Base-by-base conservation (phyloP, 345 rosid species). In the Murraya paniculata region DNA sequence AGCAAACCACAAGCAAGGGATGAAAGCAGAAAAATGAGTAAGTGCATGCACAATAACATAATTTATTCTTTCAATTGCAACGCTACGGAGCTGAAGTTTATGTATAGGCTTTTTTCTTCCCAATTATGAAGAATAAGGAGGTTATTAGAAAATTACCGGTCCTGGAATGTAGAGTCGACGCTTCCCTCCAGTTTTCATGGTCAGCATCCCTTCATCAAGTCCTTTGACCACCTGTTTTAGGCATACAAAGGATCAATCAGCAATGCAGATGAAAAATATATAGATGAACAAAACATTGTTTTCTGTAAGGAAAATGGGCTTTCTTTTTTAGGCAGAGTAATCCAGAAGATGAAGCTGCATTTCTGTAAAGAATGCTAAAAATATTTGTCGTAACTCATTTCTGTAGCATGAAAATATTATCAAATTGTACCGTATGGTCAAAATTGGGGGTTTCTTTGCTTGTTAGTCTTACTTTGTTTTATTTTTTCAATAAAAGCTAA, bases 151-250 rank as follows among this genome's bases (percentile, higher is more conserved):
- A 79, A 59, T 88, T 89, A 94, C 99, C 60, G 84, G 81, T 75
- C 99, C 98, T 11, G 98, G 97, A 76, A 96, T 89, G 82, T 91
- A 96, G 72, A 96, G 90, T 55, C 97, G 89, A 30, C 97, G 98
- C 85, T 92, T 92, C 30, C 99, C 99, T 56, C 99, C 98, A 39
- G 85, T 73, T 88, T 92, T 93, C 99, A 93, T 95, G 72, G 84
- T 95, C 79, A 93, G 76, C 60, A 95, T 79, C 64, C 99, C 98
- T 83, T 95, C 99, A 74, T 92, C 99, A 82, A 95, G 99, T 72
- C 99, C 99, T 82, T 91, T 90, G 83, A 96, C 89, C 89, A 94
- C 97, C 98, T 95, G 83, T 76, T 85, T 79, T 78, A 77, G 78
- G 81, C 83, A 55, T 39, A 33, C n/a, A 73, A 33, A 72, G 69